Base-by-base conservation (phyloP, 257 asterid genomes). In the Solanum dulcamara region DNA sequence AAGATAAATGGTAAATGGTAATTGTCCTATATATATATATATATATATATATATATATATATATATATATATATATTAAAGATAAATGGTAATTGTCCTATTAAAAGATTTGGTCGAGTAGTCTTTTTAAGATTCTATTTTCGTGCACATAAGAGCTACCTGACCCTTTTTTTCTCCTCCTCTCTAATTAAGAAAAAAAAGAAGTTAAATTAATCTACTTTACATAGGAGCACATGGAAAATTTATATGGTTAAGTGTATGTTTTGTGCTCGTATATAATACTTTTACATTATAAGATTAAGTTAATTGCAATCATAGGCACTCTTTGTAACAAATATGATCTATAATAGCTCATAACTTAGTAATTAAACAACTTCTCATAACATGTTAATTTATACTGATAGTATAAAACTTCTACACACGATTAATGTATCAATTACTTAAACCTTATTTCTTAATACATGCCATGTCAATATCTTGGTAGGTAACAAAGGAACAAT, bases 401-500 rank as follows among this genome's bases (percentile, higher is more conserved):
- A 42, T 42, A 40, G 0, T 42, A 30, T 42, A 40, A 74, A 75
- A 1, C n/a, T 24, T 3, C 3, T 42, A 2, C 1, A 11, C 17
- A 22, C 8, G 7, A 7, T 75, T 38, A 44, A 9, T 26, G 1
- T 24, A 26, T 46, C n/a, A n/a, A 15, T 14, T 13, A 28, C 22
- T 64, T 64, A 30, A 75, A 70, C 83, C 15, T 28, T 48, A 17
- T 32, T 32, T 24, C 17, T 26, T 80, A 32, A 46, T 83, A 66
- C 84, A 75, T 87, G 84, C 4, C 80, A 83, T 38, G 18, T 22
- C 0, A 62, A 60, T 7, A 59, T 35, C 4, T 28, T 46, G 37
- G 7, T 28, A 97, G 99, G 97, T 97, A 33, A 90, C 97, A 6
- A 97, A 94, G 84, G 98, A 94, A 20, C 86, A 92, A 70, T 92